A percentile compares a stretch with the other conserved stretches of the same genome.
phyloP scores from a whole-genome alignment of 176 grass and related monocot species.

The Tuctoria greenei region DNA sequence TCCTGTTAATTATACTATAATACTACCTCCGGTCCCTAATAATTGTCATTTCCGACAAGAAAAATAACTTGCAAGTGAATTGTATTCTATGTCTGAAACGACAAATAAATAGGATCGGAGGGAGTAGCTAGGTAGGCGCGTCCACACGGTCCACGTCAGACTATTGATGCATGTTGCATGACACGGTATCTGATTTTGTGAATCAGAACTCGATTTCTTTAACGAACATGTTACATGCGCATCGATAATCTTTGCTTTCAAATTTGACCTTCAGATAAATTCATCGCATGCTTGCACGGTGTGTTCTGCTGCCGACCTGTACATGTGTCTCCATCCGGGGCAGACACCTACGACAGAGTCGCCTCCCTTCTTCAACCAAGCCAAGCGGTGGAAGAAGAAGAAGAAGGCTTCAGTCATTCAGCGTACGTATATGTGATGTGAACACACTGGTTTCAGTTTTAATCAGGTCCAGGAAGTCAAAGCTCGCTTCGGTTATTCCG shows the following conservation, averaged over 20 bases:
- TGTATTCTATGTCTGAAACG: too few species aligned
- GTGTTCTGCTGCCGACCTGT: neutral
- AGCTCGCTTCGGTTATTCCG: neutral
- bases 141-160: constrained; percentile 7
- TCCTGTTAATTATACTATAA: neutral
- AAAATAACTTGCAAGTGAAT: too few species aligned
- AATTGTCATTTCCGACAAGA: too few species aligned
- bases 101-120: too few species aligned
- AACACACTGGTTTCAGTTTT: neutral
- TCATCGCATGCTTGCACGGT: neutral
- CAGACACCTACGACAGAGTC: neutral
- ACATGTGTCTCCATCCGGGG: neutral
- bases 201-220: neutral
- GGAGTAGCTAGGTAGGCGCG: neutral
- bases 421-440: too few species aligned
- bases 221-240: neutral
- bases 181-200: neutral
- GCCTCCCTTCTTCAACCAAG: too few species aligned
- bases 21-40: too few species aligned
- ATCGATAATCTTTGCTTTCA: constrained; percentile 7
- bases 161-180: neutral
- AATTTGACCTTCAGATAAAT: constrained; percentile 7
- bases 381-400: neutral
- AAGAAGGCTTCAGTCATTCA: neutral
- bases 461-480: neutral